Evolutionary conservation across 2,329 filamentous ascomycete genomes (phyloP).

Genomic region (Xylaria sp.): DNA sequence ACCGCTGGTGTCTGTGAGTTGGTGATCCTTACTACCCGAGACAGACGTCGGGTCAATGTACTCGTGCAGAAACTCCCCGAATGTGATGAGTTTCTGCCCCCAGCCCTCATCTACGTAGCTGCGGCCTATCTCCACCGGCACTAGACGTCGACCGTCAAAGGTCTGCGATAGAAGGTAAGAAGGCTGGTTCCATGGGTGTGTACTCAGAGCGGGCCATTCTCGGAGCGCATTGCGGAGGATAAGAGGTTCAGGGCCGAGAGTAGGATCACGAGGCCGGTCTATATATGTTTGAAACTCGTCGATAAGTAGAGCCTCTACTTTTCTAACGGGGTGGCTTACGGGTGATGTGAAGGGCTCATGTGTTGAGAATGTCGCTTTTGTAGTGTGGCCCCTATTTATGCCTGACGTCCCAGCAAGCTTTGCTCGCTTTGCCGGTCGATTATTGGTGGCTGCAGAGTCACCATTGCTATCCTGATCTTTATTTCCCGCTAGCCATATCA

Average conservation of each 20-base stretch:
- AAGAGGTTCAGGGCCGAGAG: conserved; percentile 66
- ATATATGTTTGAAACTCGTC: conserved; percentile 72
- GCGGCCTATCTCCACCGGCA: conserved; percentile 86
- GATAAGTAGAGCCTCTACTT: conserved; percentile 61
- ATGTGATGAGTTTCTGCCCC: conserved; percentile 83
- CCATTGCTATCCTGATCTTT: not conserved
- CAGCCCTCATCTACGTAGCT: conserved; percentile 89
- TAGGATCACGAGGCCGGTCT: conserved; percentile 53
- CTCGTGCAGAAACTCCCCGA: conserved; percentile 73
- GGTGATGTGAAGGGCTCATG: conserved; percentile 57
- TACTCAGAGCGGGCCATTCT: conserved; percentile 81
- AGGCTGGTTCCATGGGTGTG: conserved; percentile 76
- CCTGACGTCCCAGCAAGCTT: conserved; percentile 24
- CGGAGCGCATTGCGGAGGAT: conserved; percentile 74
- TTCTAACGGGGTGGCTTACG: conserved; percentile 56
- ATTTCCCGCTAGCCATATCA: conserved; percentile 25
- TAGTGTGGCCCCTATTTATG: not conserved
- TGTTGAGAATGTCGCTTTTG: conserved; percentile 47
- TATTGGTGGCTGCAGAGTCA: not conserved
- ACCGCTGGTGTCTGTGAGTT: not conserved
- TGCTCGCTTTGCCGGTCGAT: conserved; percentile 39
- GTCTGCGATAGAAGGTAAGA: conserved; percentile 80
- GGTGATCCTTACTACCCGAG: conserved; percentile 25
- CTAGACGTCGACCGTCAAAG: conserved; percentile 79
- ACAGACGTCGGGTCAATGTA: conserved; percentile 62